Evolutionary conservation across 2,329 filamentous ascomycete genomes (phyloP), one percentile per base, ranked within the genome.

Genomic region (Chalaropsis ovoidea): DNA sequence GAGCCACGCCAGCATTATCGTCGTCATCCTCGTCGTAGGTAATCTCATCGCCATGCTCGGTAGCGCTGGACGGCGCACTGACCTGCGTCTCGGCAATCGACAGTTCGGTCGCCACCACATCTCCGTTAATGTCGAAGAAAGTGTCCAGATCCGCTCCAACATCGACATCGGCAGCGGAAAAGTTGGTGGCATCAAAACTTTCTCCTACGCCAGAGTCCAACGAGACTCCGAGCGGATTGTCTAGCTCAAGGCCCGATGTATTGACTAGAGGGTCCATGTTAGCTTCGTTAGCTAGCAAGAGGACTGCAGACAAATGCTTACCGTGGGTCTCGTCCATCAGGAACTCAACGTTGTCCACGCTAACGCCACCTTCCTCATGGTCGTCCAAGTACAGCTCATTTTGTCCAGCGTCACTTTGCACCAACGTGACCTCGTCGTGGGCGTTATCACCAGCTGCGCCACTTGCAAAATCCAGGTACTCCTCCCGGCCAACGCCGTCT

Each of bases 381-480:
- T 70, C 69, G 11, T 69, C 66, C 54, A 69, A 68, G 17, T 67
- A 65, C 8, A 69, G 54, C 17, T 68, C 67, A 42, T 67, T 65
- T 61, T 68, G 61, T 52, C 63, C 60, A 45, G 64, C 22, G 27
- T 67, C 65, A 47, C 67, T 67, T 49, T 67, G 27, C 8, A 62
- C 60, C 27, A 67, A 22, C 17, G 58, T 62, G 41, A 49, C 69
- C 31, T 69, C 70, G 31, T 67, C 68, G 42, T 69, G 68, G 8
- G 69, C 66, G 22, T 73, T 71, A 47, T 70, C 69, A 35, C 69
- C 67, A 13, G 47, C 70, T 64, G 47, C 69, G 11, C 54, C 54
- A 69, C 69, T 27, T 69, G 71, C 62, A 42, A 67, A 62, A 54
- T 67, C 65, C 19, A 67, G 65, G 43, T 67, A 67, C 43, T 67